These are phyloP conservation scores for Talaromyces sp. DNA, from an alignment of 2,329 filamentous ascomycete genomes.

Conservation along the genomic window DNA sequence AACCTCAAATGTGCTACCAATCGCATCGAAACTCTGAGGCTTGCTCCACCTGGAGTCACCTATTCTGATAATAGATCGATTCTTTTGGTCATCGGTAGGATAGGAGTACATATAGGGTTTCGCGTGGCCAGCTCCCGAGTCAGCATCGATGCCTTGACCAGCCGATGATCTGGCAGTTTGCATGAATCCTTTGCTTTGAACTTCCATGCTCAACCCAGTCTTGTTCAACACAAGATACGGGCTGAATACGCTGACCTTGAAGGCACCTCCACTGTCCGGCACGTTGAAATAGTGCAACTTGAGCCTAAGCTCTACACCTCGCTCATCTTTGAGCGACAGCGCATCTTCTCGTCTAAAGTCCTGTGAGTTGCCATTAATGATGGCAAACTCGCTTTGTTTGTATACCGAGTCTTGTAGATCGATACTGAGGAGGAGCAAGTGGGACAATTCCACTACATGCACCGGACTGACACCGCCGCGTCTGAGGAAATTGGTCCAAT, in stretches of 20 bases:
- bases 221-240: slow-evolving; percentile 95
- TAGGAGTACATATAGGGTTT: slow-evolving; percentile 96
- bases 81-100: slow-evolving; percentile 81
- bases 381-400: slow-evolving; percentile 92
- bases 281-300: slow-evolving; percentile 88
- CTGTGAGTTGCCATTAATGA: slow-evolving; percentile 86
- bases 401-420: slow-evolving; percentile 96
- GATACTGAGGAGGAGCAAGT: slow-evolving; percentile 85
- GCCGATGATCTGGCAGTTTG: slow-evolving; percentile 78
- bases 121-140: slow-evolving; percentile 60
- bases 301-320: slow-evolving; percentile 74
- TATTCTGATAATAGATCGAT: slow-evolving; percentile 82
- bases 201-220: slow-evolving; percentile 82
- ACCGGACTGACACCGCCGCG: slow-evolving; percentile 97
- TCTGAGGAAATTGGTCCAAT: slow-evolving; percentile 97
- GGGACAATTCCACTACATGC: slow-evolving; percentile 93
- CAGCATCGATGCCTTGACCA: slow-evolving; percentile 68
- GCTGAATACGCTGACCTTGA: slow-evolving; percentile 92
- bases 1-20: slow-evolving; percentile 88
- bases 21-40: slow-evolving; percentile 95
- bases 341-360: slow-evolving; percentile 83
- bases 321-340: slow-evolving; percentile 78
- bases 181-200: slow-evolving; percentile 85
- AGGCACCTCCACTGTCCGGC: slow-evolving; percentile 89
- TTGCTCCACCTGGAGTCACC: slow-evolving; percentile 95